Percentiles rank a stretch among this genome's conserved stretches.
phyloP scores from a whole-genome alignment of 2,329 filamentous ascomycete genomes.

The Aureobasidium sp. region DNA sequence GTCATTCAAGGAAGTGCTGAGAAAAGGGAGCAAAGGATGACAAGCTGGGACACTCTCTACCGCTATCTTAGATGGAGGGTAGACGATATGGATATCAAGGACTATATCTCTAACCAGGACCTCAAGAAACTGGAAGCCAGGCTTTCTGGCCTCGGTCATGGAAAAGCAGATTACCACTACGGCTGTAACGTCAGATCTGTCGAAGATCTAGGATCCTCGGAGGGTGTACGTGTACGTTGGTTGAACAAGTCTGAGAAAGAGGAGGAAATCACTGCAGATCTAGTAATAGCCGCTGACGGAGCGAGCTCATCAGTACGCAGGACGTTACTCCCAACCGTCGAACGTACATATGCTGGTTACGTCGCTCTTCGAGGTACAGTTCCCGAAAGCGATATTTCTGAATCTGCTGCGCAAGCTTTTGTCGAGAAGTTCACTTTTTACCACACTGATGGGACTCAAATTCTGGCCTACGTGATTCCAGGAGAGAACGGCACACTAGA shows the following conservation, averaged over 20 bases:
- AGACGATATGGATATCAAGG: slow-evolving; percentile 28
- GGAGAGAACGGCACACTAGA: slow-evolving; percentile 31
- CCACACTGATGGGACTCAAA: slow-evolving; percentile 28
- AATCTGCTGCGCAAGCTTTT: slow-evolving; percentile 23
- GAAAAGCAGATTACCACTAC: slow-evolving; percentile 21
- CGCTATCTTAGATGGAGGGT: slow-evolving; percentile 37
- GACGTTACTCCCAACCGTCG: slow-evolving; percentile 19
- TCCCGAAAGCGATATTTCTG: slow-evolving; percentile 27
- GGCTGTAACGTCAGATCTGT: slow-evolving; percentile 23
- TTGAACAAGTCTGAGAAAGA: slow-evolving; percentile 17
- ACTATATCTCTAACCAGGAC: slow-evolving; percentile 18
- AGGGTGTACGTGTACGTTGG: slow-evolving; percentile 20
- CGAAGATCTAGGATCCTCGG: slow-evolving; percentile 12
- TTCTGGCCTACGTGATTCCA: slow-evolving; percentile 38
- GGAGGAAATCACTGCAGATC: slow-evolving; percentile 22
- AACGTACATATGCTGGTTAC: slow-evolving; percentile 25
- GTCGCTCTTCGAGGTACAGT: slow-evolving; percentile 25
- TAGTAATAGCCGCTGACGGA: slow-evolving; percentile 38
- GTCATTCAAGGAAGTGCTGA: slow-evolving; percentile 21
- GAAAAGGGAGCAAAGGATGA: slow-evolving; percentile 36
- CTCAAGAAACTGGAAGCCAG: background rate
- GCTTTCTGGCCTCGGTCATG: background rate
- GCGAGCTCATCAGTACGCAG: slow-evolving; percentile 21
- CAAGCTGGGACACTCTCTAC: slow-evolving; percentile 41
- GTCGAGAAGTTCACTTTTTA: slow-evolving; percentile 34